Conservation (phyloP, 2,329 filamentous ascomycete species). For the Fusarium ramigenum region DNA sequence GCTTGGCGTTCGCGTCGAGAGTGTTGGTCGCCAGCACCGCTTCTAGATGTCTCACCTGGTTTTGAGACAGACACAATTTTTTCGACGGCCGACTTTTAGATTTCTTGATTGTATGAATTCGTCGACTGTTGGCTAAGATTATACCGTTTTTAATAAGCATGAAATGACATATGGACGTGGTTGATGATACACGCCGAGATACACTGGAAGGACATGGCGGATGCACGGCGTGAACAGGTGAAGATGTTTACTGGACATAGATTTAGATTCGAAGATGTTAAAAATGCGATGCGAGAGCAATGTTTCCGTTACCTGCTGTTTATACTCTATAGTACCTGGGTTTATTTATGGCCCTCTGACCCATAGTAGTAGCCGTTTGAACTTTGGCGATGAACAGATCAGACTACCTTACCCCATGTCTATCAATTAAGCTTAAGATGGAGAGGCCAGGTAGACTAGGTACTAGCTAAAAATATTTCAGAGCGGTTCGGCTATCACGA, state of each 20-base stretch:
- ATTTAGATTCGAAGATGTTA: conserved; percentile 41
- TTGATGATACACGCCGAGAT: conserved; percentile 39
- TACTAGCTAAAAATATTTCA: neutral
- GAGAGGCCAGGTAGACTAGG: neutral
- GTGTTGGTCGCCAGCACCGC: conserved; percentile 59
- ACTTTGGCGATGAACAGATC: neutral
- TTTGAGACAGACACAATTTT: conserved; percentile 13
- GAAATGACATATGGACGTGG: conserved; percentile 43
- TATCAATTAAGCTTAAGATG: neutral
- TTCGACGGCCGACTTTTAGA: conserved; percentile 35
- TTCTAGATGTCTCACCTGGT: conserved; percentile 43
- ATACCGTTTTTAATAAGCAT: conserved; percentile 48
- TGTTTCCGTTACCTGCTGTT: conserved; percentile 14
- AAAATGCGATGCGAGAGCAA: conserved; percentile 37
- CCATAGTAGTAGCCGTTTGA: neutral
- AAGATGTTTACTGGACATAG: conserved; percentile 37
- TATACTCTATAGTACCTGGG: neutral
- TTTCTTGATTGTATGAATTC: conserved; percentile 42
- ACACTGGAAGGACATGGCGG: conserved; percentile 25
- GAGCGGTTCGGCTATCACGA: neutral
- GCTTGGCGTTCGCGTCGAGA: conserved; percentile 63
- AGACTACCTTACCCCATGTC: neutral
- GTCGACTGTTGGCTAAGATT: conserved; percentile 40
- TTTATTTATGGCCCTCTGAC: neutral
- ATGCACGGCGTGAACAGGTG: conserved; percentile 32